Percentiles rank a stretch among this genome's conserved stretches.
Conservation (phyloP, 495 filamentous ascomycete genomes). For the Wilcoxina mikolae region DNA sequence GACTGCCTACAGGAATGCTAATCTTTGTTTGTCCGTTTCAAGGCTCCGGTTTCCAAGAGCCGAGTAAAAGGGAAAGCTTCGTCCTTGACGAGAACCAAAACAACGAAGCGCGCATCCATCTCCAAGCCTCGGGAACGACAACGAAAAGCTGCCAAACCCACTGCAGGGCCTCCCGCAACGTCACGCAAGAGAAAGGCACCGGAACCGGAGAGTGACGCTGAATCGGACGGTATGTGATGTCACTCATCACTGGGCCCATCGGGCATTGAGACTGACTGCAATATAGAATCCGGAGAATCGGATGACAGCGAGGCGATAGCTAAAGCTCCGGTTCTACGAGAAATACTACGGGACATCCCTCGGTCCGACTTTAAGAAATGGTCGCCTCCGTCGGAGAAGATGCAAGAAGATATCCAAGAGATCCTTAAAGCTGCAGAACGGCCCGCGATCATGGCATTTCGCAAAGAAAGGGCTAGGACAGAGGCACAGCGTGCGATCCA, state of each 20-base stretch:
- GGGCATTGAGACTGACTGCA: background rate
- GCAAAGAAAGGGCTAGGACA: conserved; percentile 15
- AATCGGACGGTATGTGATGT: background rate
- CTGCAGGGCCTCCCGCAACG: background rate
- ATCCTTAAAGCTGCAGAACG: conserved; percentile 19
- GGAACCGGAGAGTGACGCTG: background rate
- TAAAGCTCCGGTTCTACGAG: background rate
- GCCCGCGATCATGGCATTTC: conserved; percentile 21
- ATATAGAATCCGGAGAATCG: background rate
- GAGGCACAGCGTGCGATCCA: conserved; percentile 17
- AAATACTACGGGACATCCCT: conserved; percentile 13
- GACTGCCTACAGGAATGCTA: too few relatives aligned
- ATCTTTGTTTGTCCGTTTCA: background rate
- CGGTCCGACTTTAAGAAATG: conserved; percentile 17
- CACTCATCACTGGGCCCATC: background rate
- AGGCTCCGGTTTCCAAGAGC: background rate
- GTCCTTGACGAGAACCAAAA: background rate
- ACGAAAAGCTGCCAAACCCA: background rate
- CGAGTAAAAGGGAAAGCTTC: background rate
- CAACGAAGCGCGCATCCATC: background rate
- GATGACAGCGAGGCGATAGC: background rate
- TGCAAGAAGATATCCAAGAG: conserved; percentile 14
- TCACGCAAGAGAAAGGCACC: background rate
- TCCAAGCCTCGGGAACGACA: background rate
- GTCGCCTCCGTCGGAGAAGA: conserved; percentile 11